Base-by-base conservation (phyloP, 2,329 filamentous ascomycete genomes). In the Paraphaeosphaeria minitans region DNA sequence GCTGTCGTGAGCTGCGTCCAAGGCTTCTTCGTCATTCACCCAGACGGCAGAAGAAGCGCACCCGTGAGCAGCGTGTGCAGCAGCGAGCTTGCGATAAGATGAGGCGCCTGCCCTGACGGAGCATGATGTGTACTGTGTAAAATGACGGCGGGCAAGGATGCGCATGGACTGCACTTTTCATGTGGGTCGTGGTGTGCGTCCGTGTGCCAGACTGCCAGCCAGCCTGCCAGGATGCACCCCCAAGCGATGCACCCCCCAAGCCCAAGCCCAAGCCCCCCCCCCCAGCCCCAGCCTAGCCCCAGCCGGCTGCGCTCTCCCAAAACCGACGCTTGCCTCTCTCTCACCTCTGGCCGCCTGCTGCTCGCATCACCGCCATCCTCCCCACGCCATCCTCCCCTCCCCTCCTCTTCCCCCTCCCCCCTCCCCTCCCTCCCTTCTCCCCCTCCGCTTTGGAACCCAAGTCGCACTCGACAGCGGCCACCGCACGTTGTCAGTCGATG, bases 381-480 rank as follows among this genome's bases (percentile, higher is more conserved):
- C 58, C 60, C 56, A 60, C 53, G 45, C 51, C 42, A 59, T 56
- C 52, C 57, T 61, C 59, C 49, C 56, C 57, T 31, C 50, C 60
- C 56, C 51, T 39, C 45, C 41, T 29, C 52, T 35, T 41, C 35
- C 51, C 47, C 50, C 37, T 29, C 50, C 42, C 60, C 57, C 52
- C 57, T 61, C 59, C 49, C 56, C 57, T 31, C 50, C 60, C 56
- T 51, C 42, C 45, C 41, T 29, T 50, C 41, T 41, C 35, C 51
- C 47, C 50, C 37, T 29, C 50, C 57, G 62, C 60, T 63, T 70
- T 71, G 68, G 74, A 65, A 67, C 71, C 69, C 69, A 69, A 65
- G 68, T 74, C 72, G 72, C 65, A 65, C 67, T 72, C 69, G 61
- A 67, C 62, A 50, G 62, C 60, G 55, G 55, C 58, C 58, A 61